phyloP scores from a whole-genome alignment of 768 basidiomycete species.

The Cyathus striatus region DNA sequence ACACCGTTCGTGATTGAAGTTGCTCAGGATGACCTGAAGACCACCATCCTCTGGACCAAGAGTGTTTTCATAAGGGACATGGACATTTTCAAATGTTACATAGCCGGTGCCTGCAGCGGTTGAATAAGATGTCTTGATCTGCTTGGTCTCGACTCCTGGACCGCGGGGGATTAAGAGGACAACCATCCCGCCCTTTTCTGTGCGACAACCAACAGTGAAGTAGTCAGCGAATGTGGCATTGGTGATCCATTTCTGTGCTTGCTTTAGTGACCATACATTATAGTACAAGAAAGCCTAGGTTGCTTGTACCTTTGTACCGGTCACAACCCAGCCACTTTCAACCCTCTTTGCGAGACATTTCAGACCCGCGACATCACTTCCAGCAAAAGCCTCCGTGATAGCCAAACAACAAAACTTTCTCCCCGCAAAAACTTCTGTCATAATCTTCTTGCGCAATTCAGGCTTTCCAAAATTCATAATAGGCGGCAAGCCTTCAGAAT shows the following conservation, averaged over 20 bases:
- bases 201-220: conserved; percentile 59
- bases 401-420: conserved; percentile 75
- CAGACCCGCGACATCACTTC: conserved; percentile 68
- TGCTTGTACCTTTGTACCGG: conserved; percentile 73
- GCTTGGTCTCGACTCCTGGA: conserved; percentile 66
- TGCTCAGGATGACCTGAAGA: conserved; percentile 39
- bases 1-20: conserved; percentile 91
- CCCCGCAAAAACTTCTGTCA: conserved; percentile 51
- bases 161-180: conserved; percentile 25
- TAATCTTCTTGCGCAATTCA: conserved; percentile 54
- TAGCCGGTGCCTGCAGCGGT: conserved; percentile 82
- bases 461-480: conserved; percentile 75
- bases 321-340: conserved; percentile 73
- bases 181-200: conserved; percentile 34
- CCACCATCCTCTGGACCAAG: conserved; percentile 50
- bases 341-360: conserved; percentile 70
- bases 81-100: conserved; percentile 79
- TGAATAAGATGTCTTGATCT: conserved; percentile 76
- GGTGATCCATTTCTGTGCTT: conserved; percentile 76
- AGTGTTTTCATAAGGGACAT: conserved; percentile 83
- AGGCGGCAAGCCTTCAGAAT: conserved; percentile 53
- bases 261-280: no score
- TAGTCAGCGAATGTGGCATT: conserved; percentile 72
- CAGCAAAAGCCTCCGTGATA: conserved; percentile 83
- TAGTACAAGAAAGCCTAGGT: no score